A percentile compares a stretch with the other conserved stretches of the same genome.
phyloP scores from a whole-genome alignment of 495 filamentous ascomycete species.

The Penicillium longicatenatum region DNA sequence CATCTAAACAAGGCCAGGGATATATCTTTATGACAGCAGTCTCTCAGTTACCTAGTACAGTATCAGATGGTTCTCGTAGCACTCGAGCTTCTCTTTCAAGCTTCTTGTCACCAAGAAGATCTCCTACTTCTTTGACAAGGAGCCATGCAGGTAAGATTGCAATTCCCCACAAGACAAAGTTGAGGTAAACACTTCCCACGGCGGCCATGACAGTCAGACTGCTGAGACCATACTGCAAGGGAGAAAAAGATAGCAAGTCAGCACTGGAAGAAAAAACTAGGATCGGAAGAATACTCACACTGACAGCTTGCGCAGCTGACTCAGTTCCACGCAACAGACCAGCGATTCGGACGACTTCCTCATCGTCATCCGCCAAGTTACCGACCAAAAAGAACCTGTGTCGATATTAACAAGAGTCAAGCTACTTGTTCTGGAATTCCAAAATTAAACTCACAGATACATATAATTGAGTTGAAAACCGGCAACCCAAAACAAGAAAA shows the following conservation, averaged over 20 bases:
- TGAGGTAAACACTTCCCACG: slow-evolving; percentile 61
- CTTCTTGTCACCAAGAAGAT: slow-evolving; percentile 37
- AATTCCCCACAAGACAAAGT: slow-evolving; percentile 62
- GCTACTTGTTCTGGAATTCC: background rate
- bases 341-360: slow-evolving; percentile 61
- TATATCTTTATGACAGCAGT: too few species aligned
- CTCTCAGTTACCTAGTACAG: slow-evolving; percentile 7
- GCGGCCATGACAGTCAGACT: slow-evolving; percentile 58
- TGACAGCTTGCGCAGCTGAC: slow-evolving; percentile 62
- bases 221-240: slow-evolving; percentile 59
- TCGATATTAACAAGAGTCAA: slow-evolving; percentile 10
- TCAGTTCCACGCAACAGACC: slow-evolving; percentile 63
- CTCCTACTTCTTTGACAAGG: slow-evolving; percentile 55
- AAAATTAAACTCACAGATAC: slow-evolving; percentile 48
- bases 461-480: slow-evolving; percentile 68
- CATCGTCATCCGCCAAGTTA: slow-evolving; percentile 55
- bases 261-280: background rate
- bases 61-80: slow-evolving; percentile 15
- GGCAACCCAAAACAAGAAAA: slow-evolving; percentile 59
- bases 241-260: slow-evolving; percentile 5
- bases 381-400: slow-evolving; percentile 61
- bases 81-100: slow-evolving; percentile 31
- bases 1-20: too few species aligned
- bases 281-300: slow-evolving; percentile 28
- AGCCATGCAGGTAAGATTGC: slow-evolving; percentile 61